Base-by-base conservation (phyloP, 2,329 filamentous ascomycete species). In the Penicillium psychrosexuale region DNA sequence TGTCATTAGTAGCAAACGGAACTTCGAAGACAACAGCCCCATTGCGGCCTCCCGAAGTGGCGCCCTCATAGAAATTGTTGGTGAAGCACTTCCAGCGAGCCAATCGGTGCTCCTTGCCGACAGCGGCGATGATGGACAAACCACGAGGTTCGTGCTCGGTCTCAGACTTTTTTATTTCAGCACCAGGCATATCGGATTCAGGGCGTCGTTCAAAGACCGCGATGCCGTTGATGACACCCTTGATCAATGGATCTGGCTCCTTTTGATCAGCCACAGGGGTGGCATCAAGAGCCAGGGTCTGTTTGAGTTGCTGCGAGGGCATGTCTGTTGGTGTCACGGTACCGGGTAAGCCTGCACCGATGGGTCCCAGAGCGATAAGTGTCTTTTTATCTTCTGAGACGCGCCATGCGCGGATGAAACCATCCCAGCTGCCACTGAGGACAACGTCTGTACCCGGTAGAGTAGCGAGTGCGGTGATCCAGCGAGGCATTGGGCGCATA, bases 371-470 rank as follows among this genome's bases (percentile, higher is more conserved):
- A 0, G 84, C 76, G 66, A 94, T 86, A 42, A 99, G 82, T 60
- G 81, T 85, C 71, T 84, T 84, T 76, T 92, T 94, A 71, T 97
- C 93, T 39, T 90, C 84, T 50, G 86, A 88, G 19, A 99, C 80
- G 57, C 82, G 85, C 94, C 94, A 99, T 5, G 87, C 87, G 47
- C 93, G 82, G 55, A 99, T 81, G 72, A 84, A 86, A 2, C 94
- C 94, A 69, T 96, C 94, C 92, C 93, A 99, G 73, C 91, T 96
- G 31, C 93, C 94, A 61, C 87, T 95, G 47, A 99, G 79, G 53
- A 99, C 84, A 47, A 96, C 78, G 67, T 99, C 91, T 5, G 91
- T 93, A 72, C 92, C 97, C 0, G 94, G 93, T 46, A 99, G 82
- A 0, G 90, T 88, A 46, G 86, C 81, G 40, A 99, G 78, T 6